A percentile compares a stretch with the other conserved stretches of the same genome.
Conservation (phyloP, 2,329 filamentous ascomycete species). For the Rosellinia necatrix region DNA sequence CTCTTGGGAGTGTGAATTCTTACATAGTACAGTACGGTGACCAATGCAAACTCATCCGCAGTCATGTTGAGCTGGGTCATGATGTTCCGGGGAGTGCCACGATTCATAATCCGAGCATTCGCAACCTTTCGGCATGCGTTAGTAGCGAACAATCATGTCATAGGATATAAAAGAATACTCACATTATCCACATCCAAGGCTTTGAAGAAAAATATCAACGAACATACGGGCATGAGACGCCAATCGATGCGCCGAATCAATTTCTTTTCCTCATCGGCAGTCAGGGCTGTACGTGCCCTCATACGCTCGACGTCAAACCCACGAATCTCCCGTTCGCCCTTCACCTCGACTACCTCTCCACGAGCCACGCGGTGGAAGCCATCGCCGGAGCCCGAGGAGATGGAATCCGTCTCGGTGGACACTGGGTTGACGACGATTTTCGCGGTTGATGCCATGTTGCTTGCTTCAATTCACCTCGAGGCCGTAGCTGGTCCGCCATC, state of each 20-base stretch:
- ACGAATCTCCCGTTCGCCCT: slow-evolving; percentile 28
- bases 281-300: slow-evolving; percentile 38
- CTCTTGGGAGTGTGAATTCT: slow-evolving; percentile 12
- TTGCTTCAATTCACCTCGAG: not conserved
- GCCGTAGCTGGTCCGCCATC: not conserved
- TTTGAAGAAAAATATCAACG: slow-evolving; percentile 48
- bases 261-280: slow-evolving; percentile 49
- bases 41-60: slow-evolving; percentile 47
- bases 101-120: slow-evolving; percentile 51
- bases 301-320: slow-evolving; percentile 41
- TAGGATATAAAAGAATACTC: not conserved
- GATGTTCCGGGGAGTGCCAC: slow-evolving; percentile 47
- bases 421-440: slow-evolving; percentile 1
- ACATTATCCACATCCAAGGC: slow-evolving; percentile 47
- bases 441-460: slow-evolving; percentile 2
- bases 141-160: not conserved
- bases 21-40: slow-evolving; percentile 48
- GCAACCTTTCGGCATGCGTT: slow-evolving; percentile 36
- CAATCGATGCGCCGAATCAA: slow-evolving; percentile 49
- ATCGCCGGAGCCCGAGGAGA: slow-evolving; percentile 27
- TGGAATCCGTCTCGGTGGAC: slow-evolving; percentile 19
- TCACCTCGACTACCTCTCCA: slow-evolving; percentile 28
- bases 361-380: slow-evolving; percentile 26
- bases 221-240: slow-evolving; percentile 49
- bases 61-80: slow-evolving; percentile 47